These are phyloP conservation scores for Dipteronia sinensis DNA, from an alignment of 345 rosid species.

Conservation along the genomic window DNA sequence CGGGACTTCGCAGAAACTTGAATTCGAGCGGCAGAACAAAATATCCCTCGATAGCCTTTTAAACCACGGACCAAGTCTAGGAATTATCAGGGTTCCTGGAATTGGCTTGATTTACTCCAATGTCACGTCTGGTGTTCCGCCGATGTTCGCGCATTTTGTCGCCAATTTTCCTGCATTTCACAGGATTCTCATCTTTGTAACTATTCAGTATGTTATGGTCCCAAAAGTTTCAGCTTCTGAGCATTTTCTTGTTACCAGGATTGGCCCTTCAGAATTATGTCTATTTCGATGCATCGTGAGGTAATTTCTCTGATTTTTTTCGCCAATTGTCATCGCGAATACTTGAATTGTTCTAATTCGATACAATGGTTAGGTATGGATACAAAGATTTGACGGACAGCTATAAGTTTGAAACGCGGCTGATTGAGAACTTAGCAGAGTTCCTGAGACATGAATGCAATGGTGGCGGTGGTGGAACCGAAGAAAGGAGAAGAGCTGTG, in stretches of 20 bases:
- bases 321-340: neutral
- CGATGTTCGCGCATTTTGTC: conserved; percentile 38
- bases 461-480: neutral
- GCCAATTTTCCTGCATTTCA: conserved; percentile 43
- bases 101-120: conserved; percentile 36
- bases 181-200: conserved; percentile 33
- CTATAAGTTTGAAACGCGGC: conserved; percentile 29
- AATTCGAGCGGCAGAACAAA: conserved; percentile 32
- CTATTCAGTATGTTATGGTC: conserved; percentile 29
- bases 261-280: conserved; percentile 28
- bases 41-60: conserved; percentile 28
- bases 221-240: conserved; percentile 31
- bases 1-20: conserved; percentile 28
- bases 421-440: conserved; percentile 24
- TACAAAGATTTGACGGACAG: conserved; percentile 35
- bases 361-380: conserved; percentile 22
- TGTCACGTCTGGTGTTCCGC: conserved; percentile 35
- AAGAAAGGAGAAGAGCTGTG: conserved; percentile 16
- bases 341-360: neutral
- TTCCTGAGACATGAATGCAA: conserved; percentile 20
- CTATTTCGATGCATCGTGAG: conserved; percentile 37
- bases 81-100: conserved; percentile 35
- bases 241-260: conserved; percentile 21
- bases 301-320: conserved; percentile 14
- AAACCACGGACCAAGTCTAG: conserved; percentile 30